Evolutionary conservation across 1,284 basidiomycete species (phyloP).

Genomic region (Ustilago shanxiensis): DNA sequence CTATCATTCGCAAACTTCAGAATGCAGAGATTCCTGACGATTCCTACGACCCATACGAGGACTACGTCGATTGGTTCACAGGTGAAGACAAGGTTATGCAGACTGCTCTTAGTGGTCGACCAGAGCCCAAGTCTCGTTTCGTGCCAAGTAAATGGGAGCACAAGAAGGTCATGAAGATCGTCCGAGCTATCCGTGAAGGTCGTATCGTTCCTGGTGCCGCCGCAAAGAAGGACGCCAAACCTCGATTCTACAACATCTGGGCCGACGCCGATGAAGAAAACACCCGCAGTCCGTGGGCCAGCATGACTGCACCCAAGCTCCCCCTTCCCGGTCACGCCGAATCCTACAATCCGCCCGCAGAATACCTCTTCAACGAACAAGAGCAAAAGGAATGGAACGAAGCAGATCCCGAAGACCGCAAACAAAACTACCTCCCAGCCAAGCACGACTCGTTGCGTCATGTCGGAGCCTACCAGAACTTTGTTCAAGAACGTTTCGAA

Average conservation of each 20-base stretch:
- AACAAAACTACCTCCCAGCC: conserved; percentile 87
- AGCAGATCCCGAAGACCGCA: conserved; percentile 89
- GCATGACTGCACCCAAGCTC: conserved; percentile 90
- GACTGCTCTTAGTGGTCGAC: conserved; percentile 90
- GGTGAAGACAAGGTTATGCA: conserved; percentile 92
- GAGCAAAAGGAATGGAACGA: conserved; percentile 88
- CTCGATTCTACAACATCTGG: conserved; percentile 91
- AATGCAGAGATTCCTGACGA: conserved; percentile 91
- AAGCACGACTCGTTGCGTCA: conserved; percentile 87
- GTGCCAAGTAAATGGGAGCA: conserved; percentile 99
- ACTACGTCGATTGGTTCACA: conserved; percentile 96
- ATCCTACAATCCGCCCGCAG: conserved; percentile 98
- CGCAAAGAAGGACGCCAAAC: conserved; percentile 74
- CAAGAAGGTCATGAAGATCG: conserved; percentile 99
- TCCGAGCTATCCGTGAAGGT: conserved; percentile 95
- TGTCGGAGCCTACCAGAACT: conserved; percentile 90
- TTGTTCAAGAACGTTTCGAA: conserved; percentile 93
- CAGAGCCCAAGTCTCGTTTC: conserved; percentile 96
- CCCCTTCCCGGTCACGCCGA: conserved; percentile 90
- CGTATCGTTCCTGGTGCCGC: conserved; percentile 92
- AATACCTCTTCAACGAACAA: conserved; percentile 91
- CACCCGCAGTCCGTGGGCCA: conserved; percentile 42
- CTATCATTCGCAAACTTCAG: conserved; percentile 91
- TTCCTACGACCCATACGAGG: conserved; percentile 84
- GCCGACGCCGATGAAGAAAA: conserved; percentile 74